Percentiles rank a stretch among this genome's conserved stretches.
phyloP scores from a whole-genome alignment of 805 yeast genomes.

The Pichia scutulata region DNA sequence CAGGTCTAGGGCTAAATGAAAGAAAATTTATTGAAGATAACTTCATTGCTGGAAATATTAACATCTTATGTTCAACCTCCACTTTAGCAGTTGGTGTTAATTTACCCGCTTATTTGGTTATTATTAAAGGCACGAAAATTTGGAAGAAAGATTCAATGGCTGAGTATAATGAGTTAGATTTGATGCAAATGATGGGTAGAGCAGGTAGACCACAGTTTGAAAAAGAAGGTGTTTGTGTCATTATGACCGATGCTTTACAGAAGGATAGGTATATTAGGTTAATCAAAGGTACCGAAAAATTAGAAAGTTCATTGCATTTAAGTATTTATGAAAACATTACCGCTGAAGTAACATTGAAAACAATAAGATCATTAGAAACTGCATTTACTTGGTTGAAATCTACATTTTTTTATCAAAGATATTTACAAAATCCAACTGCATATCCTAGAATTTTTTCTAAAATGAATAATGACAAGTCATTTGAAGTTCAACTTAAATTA shows the following conservation, averaged over 20 bases:
- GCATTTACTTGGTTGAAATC: slow-evolving; percentile 68
- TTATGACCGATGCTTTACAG: slow-evolving; percentile 64
- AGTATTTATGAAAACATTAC: slow-evolving; percentile 70
- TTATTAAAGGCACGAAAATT: slow-evolving; percentile 67
- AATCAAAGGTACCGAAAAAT: slow-evolving; percentile 71
- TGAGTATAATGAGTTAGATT: slow-evolving; percentile 69
- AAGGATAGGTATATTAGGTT: slow-evolving; percentile 70
- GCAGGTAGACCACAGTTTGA: slow-evolving; percentile 80
- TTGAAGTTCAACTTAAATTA: slow-evolving; percentile 3
- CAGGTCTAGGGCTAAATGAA: slow-evolving; percentile 68
- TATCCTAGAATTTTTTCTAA: slow-evolving; percentile 44
- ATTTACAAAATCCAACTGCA: slow-evolving; percentile 67
- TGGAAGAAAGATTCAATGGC: slow-evolving; percentile 48
- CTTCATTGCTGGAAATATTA: slow-evolving; percentile 57
- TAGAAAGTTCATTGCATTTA: slow-evolving; percentile 69
- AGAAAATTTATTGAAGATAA: slow-evolving; percentile 59
- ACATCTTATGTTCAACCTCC: slow-evolving; percentile 65
- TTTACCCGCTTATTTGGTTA: slow-evolving; percentile 70
- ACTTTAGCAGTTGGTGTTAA: slow-evolving; percentile 85
- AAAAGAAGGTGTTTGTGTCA: slow-evolving; percentile 67
- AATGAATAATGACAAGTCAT: slow-evolving; percentile 9
- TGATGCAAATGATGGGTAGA: slow-evolving; percentile 80
- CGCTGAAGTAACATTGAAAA: slow-evolving; percentile 67
- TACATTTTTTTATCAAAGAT: slow-evolving; percentile 66
- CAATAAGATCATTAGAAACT: slow-evolving; percentile 52